Evolutionary conservation across 306 rosid genomes (phyloP), one percentile per base, ranked within the genome.

Genomic region (Vicia villosa): DNA sequence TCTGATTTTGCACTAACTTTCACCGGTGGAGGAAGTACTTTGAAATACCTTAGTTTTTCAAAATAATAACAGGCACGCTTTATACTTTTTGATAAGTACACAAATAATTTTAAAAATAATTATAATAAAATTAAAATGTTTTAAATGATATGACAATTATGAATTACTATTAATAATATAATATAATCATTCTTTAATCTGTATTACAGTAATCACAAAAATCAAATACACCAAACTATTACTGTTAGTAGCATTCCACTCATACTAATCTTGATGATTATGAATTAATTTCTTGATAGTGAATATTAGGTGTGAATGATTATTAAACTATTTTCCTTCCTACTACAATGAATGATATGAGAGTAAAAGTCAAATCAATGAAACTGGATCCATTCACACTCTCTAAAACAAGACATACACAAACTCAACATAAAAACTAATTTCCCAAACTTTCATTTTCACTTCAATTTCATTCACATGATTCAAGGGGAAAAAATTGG

Each of bases 281-380:
- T 20, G n/a, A 30, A 62, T 20, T 77, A 21, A 63, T 70, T 50
- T 69, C 49, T 50, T 69, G 60, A 34, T 40, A 34, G 50, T 67
- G 75, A 78, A 67, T 59, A 49, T 73, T 79, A 73, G 79, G 75
- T 79, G 38, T 45, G 70, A 42, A 72, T 41, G 20, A 41, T 56
- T 56, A 54, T 24, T 54, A 12, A 22, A 9, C 28, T 17, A 17
- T 17, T 6, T 55, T 17, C 43, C 16, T 55, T 3, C 66, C 17
- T 6, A 64, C 36, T 63, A 50, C 34, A 51, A 15, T 65, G 4
- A 46, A 17, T 50, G 60, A 66, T 38, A 19, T 49, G 55, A 26
- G 11, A 38, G 34, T 43, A 14, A 5, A 49, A 73, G 79, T 62
- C 76, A 74, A 79, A 79, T 79, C 76, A 74, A 68, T 30, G 19